These are phyloP conservation scores for Monosporascus sp. DNA, from an alignment of 2,329 filamentous ascomycete species.

Conservation along the genomic window DNA sequence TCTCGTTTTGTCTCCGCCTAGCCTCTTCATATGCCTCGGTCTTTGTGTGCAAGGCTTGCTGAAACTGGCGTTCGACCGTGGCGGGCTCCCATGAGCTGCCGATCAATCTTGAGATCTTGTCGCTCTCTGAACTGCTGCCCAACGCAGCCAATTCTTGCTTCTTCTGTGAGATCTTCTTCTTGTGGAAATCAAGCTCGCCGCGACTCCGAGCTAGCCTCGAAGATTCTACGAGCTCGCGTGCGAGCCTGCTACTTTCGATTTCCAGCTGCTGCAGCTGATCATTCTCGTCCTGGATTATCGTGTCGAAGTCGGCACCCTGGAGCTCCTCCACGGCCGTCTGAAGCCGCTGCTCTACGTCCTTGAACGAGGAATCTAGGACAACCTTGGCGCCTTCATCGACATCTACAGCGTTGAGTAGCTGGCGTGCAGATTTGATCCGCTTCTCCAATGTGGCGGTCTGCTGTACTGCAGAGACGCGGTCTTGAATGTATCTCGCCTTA, in stretches of 20 bases:
- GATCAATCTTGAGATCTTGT: constrained; percentile 62
- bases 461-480: constrained; percentile 67
- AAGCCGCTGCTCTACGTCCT: constrained; percentile 62
- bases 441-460: constrained; percentile 70
- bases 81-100: constrained; percentile 63
- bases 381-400: constrained; percentile 83
- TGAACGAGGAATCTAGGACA: constrained; percentile 66
- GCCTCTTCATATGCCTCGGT: constrained; percentile 55
- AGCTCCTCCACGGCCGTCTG: constrained; percentile 58
- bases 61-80: constrained; percentile 66
- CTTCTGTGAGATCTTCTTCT: constrained; percentile 71
- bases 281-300: constrained; percentile 62
- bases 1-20: constrained; percentile 64
- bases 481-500: constrained; percentile 67
- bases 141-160: constrained; percentile 74
- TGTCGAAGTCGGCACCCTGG: constrained; percentile 62
- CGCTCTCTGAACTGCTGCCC: constrained; percentile 60
- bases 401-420: constrained; percentile 64
- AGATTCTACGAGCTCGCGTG: constrained; percentile 76
- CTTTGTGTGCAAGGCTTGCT: constrained; percentile 55
- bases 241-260: constrained; percentile 64
- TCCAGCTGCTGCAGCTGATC: constrained; percentile 64
- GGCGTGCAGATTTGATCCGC: constrained; percentile 61
- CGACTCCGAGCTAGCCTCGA: constrained; percentile 76
- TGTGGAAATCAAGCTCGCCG: constrained; percentile 77